Evolutionary conservation across 1,284 basidiomycete species (phyloP), one percentile per base, ranked within the genome.

Genomic region (Leccinum griseonigrum): DNA sequence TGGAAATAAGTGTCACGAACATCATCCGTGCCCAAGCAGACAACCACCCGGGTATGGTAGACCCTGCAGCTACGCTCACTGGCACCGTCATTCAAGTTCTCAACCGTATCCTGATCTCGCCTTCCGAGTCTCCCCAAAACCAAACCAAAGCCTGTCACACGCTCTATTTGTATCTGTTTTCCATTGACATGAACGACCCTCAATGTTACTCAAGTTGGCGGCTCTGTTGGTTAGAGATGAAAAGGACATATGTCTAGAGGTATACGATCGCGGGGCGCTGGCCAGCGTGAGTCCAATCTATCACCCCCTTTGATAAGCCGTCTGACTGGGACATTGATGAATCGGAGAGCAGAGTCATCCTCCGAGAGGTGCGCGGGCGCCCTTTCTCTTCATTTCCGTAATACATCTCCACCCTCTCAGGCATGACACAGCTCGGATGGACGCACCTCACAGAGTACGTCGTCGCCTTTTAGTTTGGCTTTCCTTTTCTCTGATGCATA

Each of bases 221-320:
- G 93, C 86, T 57, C 78, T 86, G 58, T 80, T 95, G 0, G 85
- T 92, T 1, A 79, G 81, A 7, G 92, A 95, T 68, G 84, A 94
- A 67, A 78, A 81, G 1, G 77, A 81, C 1, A 78, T 94, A 0
- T 90, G 90, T 66, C 78, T 84, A 56, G 77, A 82, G 2, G 89
- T 89, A 0, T 84, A 79, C 56, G 85, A 90, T 38, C 83, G 84
- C n/a, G 86, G 87, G 0, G 83, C 82, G 10, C 70, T 89, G 1
- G 72, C 76, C 5, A 81, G 79, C 51, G 72, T 90, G 3, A 80
- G 77, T 87, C 22, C 81, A 78, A 29, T 73, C 76, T 7, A 82
- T 88, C 54, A 86, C 85, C 0, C 84, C 85, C 0, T 64, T 71
- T 4, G 78, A 79, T 50, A 71, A 73, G 11, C 66, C 66, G 11